These are phyloP conservation scores for Fusarium subtropicale DNA, from an alignment of 2,329 filamentous ascomycete species.

Conservation along the genomic window DNA sequence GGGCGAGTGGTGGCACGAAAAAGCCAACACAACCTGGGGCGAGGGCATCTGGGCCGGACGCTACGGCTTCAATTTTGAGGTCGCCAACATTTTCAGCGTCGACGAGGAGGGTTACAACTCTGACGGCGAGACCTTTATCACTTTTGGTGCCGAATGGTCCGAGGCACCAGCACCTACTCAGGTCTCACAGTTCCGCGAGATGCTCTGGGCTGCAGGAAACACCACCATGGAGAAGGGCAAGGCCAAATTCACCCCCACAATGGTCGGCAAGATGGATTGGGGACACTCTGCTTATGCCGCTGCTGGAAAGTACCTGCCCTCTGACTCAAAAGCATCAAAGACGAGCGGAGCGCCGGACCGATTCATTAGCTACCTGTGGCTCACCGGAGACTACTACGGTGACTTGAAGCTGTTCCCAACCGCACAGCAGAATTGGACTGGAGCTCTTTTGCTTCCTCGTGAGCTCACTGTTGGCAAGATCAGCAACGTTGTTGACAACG, in stretches of 20 bases:
- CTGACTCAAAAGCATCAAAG: conserved; percentile 53
- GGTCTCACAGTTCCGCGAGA: conserved; percentile 54
- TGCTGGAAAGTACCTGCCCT: conserved; percentile 55
- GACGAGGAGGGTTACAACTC: conserved; percentile 54
- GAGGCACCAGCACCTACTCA: conserved; percentile 54
- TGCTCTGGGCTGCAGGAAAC: conserved; percentile 57
- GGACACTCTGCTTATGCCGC: conserved; percentile 57
- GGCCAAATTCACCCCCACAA: conserved; percentile 54
- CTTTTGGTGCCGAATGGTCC: conserved; percentile 58
- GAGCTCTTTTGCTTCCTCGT: conserved; percentile 56
- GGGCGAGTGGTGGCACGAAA: conserved; percentile 52
- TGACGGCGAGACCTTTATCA: conserved; percentile 55
- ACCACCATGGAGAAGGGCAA: conserved; percentile 46
- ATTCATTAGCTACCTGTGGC: conserved; percentile 57
- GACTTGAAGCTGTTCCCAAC: conserved; percentile 53
- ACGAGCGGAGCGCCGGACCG: conserved; percentile 55
- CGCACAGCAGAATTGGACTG: conserved; percentile 58
- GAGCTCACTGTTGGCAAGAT: conserved; percentile 57
- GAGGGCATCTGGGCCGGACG: conserved; percentile 52
- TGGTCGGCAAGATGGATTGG: conserved; percentile 57
- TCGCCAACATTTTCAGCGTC: conserved; percentile 56
- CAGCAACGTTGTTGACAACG: conserved; percentile 55
- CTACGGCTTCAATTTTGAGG: conserved; percentile 60
- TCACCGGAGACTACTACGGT: conserved; percentile 57
- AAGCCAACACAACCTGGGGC: conserved; percentile 53